These are phyloP conservation scores for Penicillium verrucosum DNA, from an alignment of 2,329 filamentous ascomycete genomes.

Conservation along the genomic window DNA sequence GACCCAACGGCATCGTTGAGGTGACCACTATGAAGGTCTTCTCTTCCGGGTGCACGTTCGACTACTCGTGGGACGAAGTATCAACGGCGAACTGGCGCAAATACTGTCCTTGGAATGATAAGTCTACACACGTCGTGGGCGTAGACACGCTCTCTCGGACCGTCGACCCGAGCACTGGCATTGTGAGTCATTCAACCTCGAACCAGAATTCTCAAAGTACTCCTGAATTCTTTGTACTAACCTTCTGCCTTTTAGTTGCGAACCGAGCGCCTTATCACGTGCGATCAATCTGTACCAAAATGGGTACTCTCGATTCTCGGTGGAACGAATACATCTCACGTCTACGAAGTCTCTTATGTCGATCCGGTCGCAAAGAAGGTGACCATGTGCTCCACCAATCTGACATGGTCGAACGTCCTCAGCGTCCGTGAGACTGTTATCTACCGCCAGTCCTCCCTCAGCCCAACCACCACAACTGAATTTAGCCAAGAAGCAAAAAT, in stretches of 20 bases:
- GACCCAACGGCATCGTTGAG: not conserved
- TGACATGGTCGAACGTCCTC: conserved; percentile 88
- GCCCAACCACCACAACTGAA: conserved; percentile 61
- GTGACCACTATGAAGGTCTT: conserved; percentile 81
- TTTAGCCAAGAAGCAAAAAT: conserved; percentile 91
- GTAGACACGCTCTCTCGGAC: conserved; percentile 84
- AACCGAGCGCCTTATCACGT: conserved; percentile 63
- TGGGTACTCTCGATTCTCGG: conserved; percentile 74
- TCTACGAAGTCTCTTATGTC: conserved; percentile 95
- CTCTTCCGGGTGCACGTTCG: conserved; percentile 80
- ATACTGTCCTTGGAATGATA: conserved; percentile 98
- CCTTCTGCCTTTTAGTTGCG: conserved; percentile 51
- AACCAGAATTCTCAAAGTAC: not conserved
- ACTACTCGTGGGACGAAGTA: conserved; percentile 99
- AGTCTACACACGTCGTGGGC: conserved; percentile 92
- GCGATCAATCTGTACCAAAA: conserved; percentile 47
- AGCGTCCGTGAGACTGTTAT: conserved; percentile 89
- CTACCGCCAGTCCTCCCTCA: conserved; percentile 63
- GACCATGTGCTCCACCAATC: conserved; percentile 93
- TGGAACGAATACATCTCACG: conserved; percentile 74
- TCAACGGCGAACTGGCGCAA: conserved; percentile 98
- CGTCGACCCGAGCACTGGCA: conserved; percentile 62
- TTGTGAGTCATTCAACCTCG: conserved; percentile 50
- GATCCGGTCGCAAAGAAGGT: conserved; percentile 79
- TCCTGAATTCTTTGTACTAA: conserved; percentile 9